phyloP scores from a whole-genome alignment of 768 basidiomycete genomes.

The Pleurotus salmoneostramineus region DNA sequence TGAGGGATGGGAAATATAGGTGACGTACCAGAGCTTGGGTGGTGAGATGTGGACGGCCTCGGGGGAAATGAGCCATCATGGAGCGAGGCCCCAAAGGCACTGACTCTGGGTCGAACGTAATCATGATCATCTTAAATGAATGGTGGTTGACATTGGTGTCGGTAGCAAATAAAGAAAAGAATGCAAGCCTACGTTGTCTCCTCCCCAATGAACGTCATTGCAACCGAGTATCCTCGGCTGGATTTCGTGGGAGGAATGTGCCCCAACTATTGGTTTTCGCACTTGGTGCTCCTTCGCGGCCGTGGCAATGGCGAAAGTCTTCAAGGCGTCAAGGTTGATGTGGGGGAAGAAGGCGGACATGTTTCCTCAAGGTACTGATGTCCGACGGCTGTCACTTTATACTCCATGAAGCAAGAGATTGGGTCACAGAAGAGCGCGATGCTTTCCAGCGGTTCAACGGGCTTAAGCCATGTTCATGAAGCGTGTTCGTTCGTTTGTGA shows the following conservation, averaged over 20 bases:
- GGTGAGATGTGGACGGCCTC: slow-evolving; percentile 19
- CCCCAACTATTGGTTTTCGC: slow-evolving; percentile 6
- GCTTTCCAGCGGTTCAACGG: background rate
- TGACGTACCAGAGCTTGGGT: slow-evolving; percentile 24
- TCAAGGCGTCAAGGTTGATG: slow-evolving; percentile 21
- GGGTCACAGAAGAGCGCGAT: background rate
- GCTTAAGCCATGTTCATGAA: slow-evolving; percentile 7
- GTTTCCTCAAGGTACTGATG: background rate
- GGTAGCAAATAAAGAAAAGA: background rate
- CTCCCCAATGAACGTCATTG: slow-evolving; percentile 21
- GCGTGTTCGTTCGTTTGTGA: slow-evolving; percentile 8
- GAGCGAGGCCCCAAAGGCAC: slow-evolving; percentile 22
- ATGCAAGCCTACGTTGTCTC: slow-evolving; percentile 19
- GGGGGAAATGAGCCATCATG: slow-evolving; percentile 26
- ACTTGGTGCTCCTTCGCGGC: slow-evolving; percentile 16
- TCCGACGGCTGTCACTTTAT: background rate
- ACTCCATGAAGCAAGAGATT: slow-evolving; percentile 1
- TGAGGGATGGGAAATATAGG: background rate
- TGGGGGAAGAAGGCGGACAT: slow-evolving; percentile 19
- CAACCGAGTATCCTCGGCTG: slow-evolving; percentile 17
- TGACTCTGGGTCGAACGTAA: slow-evolving; percentile 20
- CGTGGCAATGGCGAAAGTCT: slow-evolving; percentile 19
- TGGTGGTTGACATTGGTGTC: background rate
- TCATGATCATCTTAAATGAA: slow-evolving; percentile 20
- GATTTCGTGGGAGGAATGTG: background rate